These are phyloP conservation scores for Arthonia radiata DNA, from an alignment of 495 filamentous ascomycete genomes.

Conservation along the genomic window DNA sequence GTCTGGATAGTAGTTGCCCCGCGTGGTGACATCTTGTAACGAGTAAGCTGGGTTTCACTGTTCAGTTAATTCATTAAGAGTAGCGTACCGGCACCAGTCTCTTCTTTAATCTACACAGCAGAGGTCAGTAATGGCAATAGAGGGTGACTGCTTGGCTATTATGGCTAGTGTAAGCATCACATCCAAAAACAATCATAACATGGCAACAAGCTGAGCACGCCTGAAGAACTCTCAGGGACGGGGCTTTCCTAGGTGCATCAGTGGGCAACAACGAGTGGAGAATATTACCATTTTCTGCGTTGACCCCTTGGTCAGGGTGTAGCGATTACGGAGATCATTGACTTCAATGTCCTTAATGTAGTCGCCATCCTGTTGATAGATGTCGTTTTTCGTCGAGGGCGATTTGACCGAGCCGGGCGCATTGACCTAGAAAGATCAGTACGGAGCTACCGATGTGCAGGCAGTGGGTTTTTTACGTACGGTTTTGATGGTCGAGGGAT, in stretches of 20 bases:
- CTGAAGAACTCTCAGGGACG: constrained; percentile 12
- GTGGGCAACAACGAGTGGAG: constrained; percentile 39
- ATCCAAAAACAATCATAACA: constrained; percentile 40
- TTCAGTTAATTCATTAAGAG: constrained; percentile 23
- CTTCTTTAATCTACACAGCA: constrained; percentile 95
- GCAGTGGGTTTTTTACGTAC: constrained; percentile 18
- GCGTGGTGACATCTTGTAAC: constrained; percentile 92
- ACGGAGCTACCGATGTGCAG: constrained; percentile 20
- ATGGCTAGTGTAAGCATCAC: constrained; percentile 43
- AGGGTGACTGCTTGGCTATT: constrained; percentile 43
- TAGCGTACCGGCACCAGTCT: constrained; percentile 98
- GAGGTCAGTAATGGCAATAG: constrained; percentile 96
- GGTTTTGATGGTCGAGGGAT: constrained; percentile 10
- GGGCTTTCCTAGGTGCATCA: constrained; percentile 57
- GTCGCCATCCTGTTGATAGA: constrained; percentile 87
- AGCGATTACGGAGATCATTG: constrained; percentile 91
- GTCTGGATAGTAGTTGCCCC: constrained; percentile 88
- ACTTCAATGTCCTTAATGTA: constrained; percentile 97
- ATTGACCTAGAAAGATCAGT: constrained; percentile 15
- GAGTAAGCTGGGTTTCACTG: constrained; percentile 29
- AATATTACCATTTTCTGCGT: constrained; percentile 99
- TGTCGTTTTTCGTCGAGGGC: too few species aligned
- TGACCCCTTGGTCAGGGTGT: constrained; percentile 89
- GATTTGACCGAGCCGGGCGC: constrained; percentile 39
- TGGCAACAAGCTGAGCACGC: constrained; percentile 14